phyloP scores from a whole-genome alignment of 495 filamentous ascomycete genomes.

The Penicillium antarcticum region DNA sequence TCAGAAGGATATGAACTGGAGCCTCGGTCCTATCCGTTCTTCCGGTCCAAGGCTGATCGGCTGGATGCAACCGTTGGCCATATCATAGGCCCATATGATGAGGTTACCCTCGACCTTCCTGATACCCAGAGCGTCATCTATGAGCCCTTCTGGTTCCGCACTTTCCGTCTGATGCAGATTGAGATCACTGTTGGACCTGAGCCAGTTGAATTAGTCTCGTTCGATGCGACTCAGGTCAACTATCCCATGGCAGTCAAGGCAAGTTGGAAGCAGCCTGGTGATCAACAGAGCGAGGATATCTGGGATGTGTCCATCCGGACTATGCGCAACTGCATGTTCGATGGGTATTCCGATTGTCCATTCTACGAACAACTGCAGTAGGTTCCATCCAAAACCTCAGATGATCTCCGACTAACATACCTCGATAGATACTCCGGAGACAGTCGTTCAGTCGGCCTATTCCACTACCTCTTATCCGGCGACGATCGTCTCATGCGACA shows the following conservation, averaged over 20 bases:
- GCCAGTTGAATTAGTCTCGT: slow-evolving; percentile 12
- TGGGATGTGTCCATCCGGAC: slow-evolving; percentile 35
- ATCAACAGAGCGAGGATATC: slow-evolving; percentile 17
- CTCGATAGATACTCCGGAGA: slow-evolving; percentile 26
- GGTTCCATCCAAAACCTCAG: neutral
- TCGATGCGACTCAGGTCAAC: slow-evolving; percentile 27
- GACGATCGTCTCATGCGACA: slow-evolving; percentile 38
- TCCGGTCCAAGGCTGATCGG: slow-evolving; percentile 32
- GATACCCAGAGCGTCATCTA: slow-evolving; percentile 10
- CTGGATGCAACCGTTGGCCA: slow-evolving; percentile 27
- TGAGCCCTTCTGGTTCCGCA: slow-evolving; percentile 42
- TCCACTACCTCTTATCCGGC: slow-evolving; percentile 36
- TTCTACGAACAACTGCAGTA: slow-evolving; percentile 43
- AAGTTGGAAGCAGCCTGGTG: slow-evolving; percentile 14
- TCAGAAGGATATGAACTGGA: slow-evolving; percentile 40
- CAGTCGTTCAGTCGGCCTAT: slow-evolving; percentile 28
- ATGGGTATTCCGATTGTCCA: slow-evolving; percentile 37
- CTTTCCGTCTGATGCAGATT: slow-evolving; percentile 30
- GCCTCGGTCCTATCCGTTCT: slow-evolving; percentile 36
- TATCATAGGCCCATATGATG: slow-evolving; percentile 34
- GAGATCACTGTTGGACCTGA: slow-evolving; percentile 22
- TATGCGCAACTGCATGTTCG: slow-evolving; percentile 38
- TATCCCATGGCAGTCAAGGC: slow-evolving; percentile 33
- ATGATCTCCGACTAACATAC: neutral
- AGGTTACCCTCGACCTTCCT: slow-evolving; percentile 16